These are phyloP conservation scores for Kluyveromyces siamensis DNA, from an alignment of 805 yeast species.

Conservation along the genomic window DNA sequence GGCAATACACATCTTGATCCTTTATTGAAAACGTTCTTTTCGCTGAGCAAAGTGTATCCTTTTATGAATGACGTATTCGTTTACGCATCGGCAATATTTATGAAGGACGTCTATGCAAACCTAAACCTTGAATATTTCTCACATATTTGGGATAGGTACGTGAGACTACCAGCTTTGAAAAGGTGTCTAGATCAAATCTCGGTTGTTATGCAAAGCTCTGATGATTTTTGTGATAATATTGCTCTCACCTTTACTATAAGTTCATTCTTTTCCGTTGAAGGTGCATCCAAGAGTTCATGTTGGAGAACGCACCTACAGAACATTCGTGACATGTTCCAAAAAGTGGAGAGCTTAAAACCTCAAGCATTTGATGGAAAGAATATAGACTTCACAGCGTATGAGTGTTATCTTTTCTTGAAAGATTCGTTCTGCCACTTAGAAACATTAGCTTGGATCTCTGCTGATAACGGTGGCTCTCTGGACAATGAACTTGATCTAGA, in stretches of 20 bases:
- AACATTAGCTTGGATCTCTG: constrained; percentile 5
- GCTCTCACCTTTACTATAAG: constrained; percentile 5
- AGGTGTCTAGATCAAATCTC: constrained; percentile 4
- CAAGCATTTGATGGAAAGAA: not conserved
- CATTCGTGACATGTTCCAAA: constrained; percentile 1
- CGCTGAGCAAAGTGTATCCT: not conserved
- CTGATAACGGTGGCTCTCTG: constrained; percentile 8
- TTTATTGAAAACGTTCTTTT: constrained; percentile 1
- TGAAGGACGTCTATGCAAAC: constrained; percentile 5
- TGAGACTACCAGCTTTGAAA: constrained; percentile 8
- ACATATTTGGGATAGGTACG: constrained; percentile 8
- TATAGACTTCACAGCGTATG: not conserved
- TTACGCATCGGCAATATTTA: constrained; percentile 4
- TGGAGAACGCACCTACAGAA: constrained; percentile 9
- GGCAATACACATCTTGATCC: constrained; percentile 1
- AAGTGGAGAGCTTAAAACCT: constrained; percentile 1
- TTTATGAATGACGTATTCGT: constrained; percentile 3
- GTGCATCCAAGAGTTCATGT: not conserved
- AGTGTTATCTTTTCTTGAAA: constrained; percentile 3
- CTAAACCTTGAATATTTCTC: constrained; percentile 1
- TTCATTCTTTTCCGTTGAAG: constrained; percentile 6
- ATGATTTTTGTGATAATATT: constrained; percentile 2
- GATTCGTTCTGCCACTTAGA: constrained; percentile 6
- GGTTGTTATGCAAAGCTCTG: not conserved
- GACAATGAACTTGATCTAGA: not conserved